These are phyloP conservation scores for Gnomoniopsis sp. DNA, from an alignment of 2,329 filamentous ascomycete species.

Conservation along the genomic window DNA sequence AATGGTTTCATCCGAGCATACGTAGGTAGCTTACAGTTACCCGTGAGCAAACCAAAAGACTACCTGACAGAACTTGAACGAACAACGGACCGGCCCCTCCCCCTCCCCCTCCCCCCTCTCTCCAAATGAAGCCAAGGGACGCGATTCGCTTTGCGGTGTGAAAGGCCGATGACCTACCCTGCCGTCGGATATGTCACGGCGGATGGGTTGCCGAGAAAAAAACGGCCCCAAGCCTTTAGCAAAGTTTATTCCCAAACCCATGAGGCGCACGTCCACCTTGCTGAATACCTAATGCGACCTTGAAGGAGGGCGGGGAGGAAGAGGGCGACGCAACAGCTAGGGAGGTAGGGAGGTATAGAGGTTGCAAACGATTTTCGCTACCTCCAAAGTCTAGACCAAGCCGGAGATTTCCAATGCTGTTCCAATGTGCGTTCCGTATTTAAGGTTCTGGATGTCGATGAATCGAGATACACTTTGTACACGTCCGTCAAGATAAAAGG, in stretches of 20 bases:
- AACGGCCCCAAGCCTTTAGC: neutral
- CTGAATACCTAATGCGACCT: neutral
- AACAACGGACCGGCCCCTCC: neutral
- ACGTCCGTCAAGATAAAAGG: neutral
- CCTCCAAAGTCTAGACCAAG: neutral
- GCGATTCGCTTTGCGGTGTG: too few species aligned
- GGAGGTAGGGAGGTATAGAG: neutral
- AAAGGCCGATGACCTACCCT: neutral
- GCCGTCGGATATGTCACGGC: too few species aligned
- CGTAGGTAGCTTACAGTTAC: neutral
- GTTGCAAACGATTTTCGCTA: neutral
- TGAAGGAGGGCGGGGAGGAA: too few species aligned
- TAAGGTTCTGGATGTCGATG: neutral
- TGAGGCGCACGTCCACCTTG: neutral
- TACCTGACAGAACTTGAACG: too few species aligned
- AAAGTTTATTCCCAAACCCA: neutral
- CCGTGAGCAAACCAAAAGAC: too few species aligned
- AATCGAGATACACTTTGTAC: neutral
- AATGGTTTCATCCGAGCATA: neutral
- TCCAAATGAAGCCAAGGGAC: too few species aligned
- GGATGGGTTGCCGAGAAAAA: neutral
- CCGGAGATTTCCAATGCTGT: neutral
- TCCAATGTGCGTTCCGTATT: neutral
- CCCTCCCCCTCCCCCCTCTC: too few species aligned
- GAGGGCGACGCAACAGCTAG: too few species aligned